Base-by-base conservation (phyloP, 2,329 filamentous ascomycete species). In the Sporothrix pallida region DNA sequence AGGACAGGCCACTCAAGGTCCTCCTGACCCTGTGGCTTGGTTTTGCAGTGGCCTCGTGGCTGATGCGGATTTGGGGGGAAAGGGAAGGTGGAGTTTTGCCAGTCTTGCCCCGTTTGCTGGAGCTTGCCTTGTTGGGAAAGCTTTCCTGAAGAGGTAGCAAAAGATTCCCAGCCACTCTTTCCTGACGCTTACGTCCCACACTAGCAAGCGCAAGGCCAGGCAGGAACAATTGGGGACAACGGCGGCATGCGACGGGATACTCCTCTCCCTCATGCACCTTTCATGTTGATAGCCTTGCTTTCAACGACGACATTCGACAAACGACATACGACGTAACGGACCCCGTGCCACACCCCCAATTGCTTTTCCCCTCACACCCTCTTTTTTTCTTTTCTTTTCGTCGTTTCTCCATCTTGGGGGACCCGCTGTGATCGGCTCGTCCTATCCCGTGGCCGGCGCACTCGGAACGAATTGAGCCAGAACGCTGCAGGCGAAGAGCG, bases 91-190 rank as follows among this genome's bases (percentile, higher is more conserved):
- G 67, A 20, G 67, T 37, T 37, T 37, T 7, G 31, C 31, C 31
- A 20, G 67, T 37, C 7, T 37, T 7, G 31, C 31, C 31, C 31
- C 31, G 31, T 37, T 7, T 56, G 20, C 67, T 69, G 48, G 17
- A 69, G 48, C 48, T 69, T 54, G 48, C 67, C 67, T 10, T 52
- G n/a, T 37, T 69, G 48, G 67, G 67, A 52, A 69, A 69, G 67
- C 67, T 69, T 54, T 52, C 48, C 48, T 54, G 46, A 54, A 52
- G 26, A 56, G 48, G 67, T 1, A 67, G 62, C 62, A 67, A 69
- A 46, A 13, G 48, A 42, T 42, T 54, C 48, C 67, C 67, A 69
- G 67, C 67, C 67, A 69, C 67, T 69, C 60, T 44, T 5, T n/a
- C 31, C 60, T 48, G 42, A 17, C 62, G 62, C 62, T 67, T 48